Evolutionary conservation across 345 rosid genomes (phyloP), one percentile per base, ranked within the genome.

Genomic region (Microcos paniculata): DNA sequence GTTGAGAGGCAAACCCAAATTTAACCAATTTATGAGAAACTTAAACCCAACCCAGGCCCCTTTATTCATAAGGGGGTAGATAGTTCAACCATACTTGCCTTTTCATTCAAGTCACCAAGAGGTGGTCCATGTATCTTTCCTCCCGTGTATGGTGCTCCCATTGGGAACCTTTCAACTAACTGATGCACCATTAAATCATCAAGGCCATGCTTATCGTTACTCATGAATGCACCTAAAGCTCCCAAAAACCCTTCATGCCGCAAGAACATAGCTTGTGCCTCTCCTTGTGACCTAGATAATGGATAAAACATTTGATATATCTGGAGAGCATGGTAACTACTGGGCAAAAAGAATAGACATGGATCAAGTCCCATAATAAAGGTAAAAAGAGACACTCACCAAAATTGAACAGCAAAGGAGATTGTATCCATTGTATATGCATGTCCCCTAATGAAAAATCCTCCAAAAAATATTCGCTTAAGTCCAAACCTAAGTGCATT

Each of bases 141-240:
- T 78, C 98, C 99, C 19, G 90, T 93, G 75, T 93, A 96, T 48
- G 99, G 97, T 77, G 99, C 99, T 85, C 98, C 99, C 98, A 96
- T 93, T 40, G 99, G 99, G 78, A 96, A 96, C 88, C 99, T 91
- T 87, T 96, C 99, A 82, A 96, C 99, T 81, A 96, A 86, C 62
- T 96, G 99, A 90, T 96, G 98, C 38, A 91, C 97, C 97, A 88
- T 90, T 83, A 96, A 85, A 85, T 96, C 97, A 89, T 96, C 99
- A 68, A 96, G 89, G 51, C 98, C 98, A 23, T 96, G 99, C 87
- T 92, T 96, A 80, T 92, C 97, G 72, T 96, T 91, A 87, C 99
- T 94, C 99, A 92, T 91, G 85, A 96, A 96, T 75, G 99, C 98
- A 76, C 99, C 99, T 77, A 96, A 76, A 68, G 97, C 98, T 61